A percentile compares a stretch with the other conserved stretches of the same genome.
Conservation (phyloP, 192 early-diverging fungal species). For the Paraglomus brasilianum region DNA sequence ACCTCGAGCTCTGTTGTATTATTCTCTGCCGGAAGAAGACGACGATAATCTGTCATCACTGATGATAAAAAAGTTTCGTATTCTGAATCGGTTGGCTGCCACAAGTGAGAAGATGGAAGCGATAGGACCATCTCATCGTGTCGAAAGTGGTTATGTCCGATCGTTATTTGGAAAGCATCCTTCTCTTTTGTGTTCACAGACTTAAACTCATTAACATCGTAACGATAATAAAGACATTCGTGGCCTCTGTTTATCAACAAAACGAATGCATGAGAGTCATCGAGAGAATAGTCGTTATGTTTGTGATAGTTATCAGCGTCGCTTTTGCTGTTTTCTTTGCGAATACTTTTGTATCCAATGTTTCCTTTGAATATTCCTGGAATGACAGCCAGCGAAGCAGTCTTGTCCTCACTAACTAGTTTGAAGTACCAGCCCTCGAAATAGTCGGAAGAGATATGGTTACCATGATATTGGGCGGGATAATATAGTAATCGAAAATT, state of each 20-base stretch:
- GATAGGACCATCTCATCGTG: constrained; percentile 39
- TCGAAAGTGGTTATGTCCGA: constrained; percentile 36
- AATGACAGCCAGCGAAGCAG: constrained; percentile 40
- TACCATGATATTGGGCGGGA: constrained; percentile 39
- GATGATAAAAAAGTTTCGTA: constrained; percentile 30
- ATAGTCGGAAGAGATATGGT: constrained; percentile 34
- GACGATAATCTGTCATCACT: constrained; percentile 12
- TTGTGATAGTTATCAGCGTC: no score
- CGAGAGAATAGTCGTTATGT: no score
- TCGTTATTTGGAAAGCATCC: background rate
- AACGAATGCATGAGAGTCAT: constrained; percentile 45
- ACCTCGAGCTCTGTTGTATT: background rate
- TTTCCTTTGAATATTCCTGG: constrained; percentile 42
- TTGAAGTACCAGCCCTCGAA: constrained; percentile 54
- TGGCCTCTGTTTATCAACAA: constrained; percentile 28
- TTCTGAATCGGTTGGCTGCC: constrained; percentile 36
- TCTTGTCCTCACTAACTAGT: constrained; percentile 24
- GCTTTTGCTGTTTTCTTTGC: no score
- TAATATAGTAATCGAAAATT: constrained; percentile 33
- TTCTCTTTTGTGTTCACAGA: background rate
- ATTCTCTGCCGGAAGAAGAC: background rate
- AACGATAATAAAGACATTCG: constrained; percentile 43
- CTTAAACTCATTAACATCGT: constrained; percentile 40
- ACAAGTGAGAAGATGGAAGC: constrained; percentile 36
- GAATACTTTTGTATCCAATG: no score